These are phyloP conservation scores for Ceratobasidium sp. DNA, from an alignment of 1,284 basidiomycete species.

Conservation along the genomic window DNA sequence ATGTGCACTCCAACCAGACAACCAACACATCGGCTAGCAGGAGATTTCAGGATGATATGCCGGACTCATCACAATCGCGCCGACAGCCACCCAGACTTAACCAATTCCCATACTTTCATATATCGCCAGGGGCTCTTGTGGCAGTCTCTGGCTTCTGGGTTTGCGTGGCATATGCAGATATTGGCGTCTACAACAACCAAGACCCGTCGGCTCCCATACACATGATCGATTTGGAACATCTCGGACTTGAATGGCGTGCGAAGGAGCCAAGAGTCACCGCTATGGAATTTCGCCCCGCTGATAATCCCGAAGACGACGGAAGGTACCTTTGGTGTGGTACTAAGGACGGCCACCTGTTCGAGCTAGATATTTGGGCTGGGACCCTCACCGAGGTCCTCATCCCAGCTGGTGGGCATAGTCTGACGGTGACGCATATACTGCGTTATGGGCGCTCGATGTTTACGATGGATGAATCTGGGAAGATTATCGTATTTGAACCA, in stretches of 20 bases:
- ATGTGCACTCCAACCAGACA: conserved; percentile 40
- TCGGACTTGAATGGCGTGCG: conserved; percentile 62
- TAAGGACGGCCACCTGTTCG: conserved; percentile 86
- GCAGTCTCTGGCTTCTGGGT: conserved; percentile 71
- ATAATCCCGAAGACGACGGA: conserved; percentile 54
- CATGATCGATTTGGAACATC: conserved; percentile 72
- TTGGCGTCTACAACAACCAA: conserved; percentile 65
- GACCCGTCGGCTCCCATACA: conserved; percentile 55
- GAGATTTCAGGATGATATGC: conserved; percentile 68
- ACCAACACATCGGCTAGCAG: conserved; percentile 53
- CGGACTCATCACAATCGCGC: conserved; percentile 84
- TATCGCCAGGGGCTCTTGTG: conserved; percentile 66
- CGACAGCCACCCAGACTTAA: conserved; percentile 74
- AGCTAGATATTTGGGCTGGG: conserved; percentile 77
- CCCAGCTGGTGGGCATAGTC: conserved; percentile 65
- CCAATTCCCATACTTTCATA: conserved; percentile 62
- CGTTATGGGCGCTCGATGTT: conserved; percentile 75
- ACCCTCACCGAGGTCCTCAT: conserved; percentile 66
- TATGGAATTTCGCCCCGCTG: conserved; percentile 75
- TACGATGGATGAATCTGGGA: conserved; percentile 84
- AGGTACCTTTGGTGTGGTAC: conserved; percentile 84
- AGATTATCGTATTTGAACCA: conserved; percentile 74
- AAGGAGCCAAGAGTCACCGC: conserved; percentile 79
- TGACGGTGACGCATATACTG: conserved; percentile 77
- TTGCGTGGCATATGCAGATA: conserved; percentile 70